Conservation (phyloP, 768 basidiomycete species). For the Collybiopsis luxurians region DNA sequence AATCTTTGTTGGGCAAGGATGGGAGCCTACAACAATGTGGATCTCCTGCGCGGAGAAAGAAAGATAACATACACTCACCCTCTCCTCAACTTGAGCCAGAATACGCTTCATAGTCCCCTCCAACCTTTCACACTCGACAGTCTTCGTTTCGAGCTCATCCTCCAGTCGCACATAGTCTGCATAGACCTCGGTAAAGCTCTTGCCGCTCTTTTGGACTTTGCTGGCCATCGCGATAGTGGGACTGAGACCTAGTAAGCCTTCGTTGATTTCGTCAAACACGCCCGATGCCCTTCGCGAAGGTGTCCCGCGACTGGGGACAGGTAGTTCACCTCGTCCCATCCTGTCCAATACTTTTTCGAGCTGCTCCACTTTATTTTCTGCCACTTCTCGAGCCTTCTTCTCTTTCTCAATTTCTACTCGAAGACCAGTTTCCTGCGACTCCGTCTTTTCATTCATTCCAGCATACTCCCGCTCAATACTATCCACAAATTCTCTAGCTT, state of each 20-base stretch:
- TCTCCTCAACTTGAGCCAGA: slow-evolving; percentile 87
- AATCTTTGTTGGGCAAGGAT: slow-evolving; percentile 84
- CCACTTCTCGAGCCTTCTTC: slow-evolving; percentile 60
- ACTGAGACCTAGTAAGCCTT: slow-evolving; percentile 69
- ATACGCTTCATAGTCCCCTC: slow-evolving; percentile 77
- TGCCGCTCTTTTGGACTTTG: slow-evolving; percentile 75
- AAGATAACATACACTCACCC: slow-evolving; percentile 60
- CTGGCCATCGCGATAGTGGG: slow-evolving; percentile 88
- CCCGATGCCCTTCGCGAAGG: slow-evolving; percentile 40
- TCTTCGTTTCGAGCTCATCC: slow-evolving; percentile 75
- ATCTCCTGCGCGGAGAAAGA: slow-evolving; percentile 4
- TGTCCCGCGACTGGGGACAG: slow-evolving; percentile 50
- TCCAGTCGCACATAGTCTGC: slow-evolving; percentile 85
- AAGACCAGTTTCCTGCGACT: slow-evolving; percentile 62
- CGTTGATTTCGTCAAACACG: slow-evolving; percentile 38
- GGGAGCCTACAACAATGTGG: slow-evolving; percentile 61
- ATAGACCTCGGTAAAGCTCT: slow-evolving; percentile 94
- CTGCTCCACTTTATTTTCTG: slow-evolving; percentile 70
- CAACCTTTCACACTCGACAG: slow-evolving; percentile 81
- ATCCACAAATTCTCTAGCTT: slow-evolving; percentile 80
- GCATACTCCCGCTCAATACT: slow-evolving; percentile 83
- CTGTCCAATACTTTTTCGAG: slow-evolving; percentile 70
- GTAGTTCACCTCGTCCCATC: slow-evolving; percentile 72
- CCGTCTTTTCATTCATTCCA: slow-evolving; percentile 64
- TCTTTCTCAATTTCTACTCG: slow-evolving; percentile 74